Evolutionary conservation across 2,329 filamentous ascomycete species (phyloP).

Genomic region (Stagonosporopsis rhizophila): DNA sequence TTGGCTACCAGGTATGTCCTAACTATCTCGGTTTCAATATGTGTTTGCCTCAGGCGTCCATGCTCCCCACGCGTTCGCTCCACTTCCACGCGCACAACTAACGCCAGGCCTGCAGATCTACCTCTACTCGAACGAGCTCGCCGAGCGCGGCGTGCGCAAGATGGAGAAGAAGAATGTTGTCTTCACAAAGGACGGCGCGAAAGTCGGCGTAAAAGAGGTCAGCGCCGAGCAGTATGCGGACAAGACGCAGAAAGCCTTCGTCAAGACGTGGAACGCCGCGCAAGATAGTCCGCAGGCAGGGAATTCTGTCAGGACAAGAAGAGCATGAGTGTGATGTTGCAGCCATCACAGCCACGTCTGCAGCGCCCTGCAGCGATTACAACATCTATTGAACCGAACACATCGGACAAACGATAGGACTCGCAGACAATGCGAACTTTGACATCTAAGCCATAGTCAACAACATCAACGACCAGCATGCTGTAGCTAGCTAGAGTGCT

Average conservation of each 20-base stretch:
- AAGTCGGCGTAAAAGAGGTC: slow-evolving; percentile 73
- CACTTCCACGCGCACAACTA: background rate
- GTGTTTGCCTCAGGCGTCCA: background rate
- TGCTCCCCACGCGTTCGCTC: background rate
- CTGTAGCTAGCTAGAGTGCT: background rate
- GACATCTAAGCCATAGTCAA: background rate
- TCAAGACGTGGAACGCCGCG: slow-evolving; percentile 58
- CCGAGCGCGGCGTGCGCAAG: slow-evolving; percentile 68
- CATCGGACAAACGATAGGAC: background rate
- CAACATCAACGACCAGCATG: background rate
- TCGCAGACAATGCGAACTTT: background rate
- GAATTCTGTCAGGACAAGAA: slow-evolving; percentile 8
- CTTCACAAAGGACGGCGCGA: slow-evolving; percentile 76
- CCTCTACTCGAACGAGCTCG: slow-evolving; percentile 70
- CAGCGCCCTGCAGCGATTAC: background rate
- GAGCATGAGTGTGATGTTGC: slow-evolving; percentile 1
- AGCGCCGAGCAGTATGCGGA: slow-evolving; percentile 76
- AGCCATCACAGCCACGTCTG: background rate
- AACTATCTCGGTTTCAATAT: background rate
- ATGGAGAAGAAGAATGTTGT: slow-evolving; percentile 79
- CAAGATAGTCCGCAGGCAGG: slow-evolving; percentile 22
- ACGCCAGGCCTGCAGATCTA: slow-evolving; percentile 60
- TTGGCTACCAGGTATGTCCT: slow-evolving; percentile 68
- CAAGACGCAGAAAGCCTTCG: slow-evolving; percentile 68
- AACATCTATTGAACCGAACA: background rate